Base-by-base conservation (phyloP, 306 rosid genomes). In the Clitoria ternatea region DNA sequence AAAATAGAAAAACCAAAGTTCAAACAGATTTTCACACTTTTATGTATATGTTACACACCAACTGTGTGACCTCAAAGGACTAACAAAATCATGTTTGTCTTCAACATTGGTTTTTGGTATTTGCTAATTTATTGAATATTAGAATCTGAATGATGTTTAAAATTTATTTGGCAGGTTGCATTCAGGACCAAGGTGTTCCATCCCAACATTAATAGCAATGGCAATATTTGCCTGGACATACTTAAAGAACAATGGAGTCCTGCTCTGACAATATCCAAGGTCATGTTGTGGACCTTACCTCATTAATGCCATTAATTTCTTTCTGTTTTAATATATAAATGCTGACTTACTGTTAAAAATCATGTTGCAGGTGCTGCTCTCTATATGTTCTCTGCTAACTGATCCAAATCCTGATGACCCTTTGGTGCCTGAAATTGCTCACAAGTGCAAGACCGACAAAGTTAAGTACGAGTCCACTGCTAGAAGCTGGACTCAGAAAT, bases 161-260 rank as follows among this genome's bases (percentile, higher is more conserved):
- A 75, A 76, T 11, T 1, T 55, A 17, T 65, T 76, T 32, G 76
- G 43, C 80, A 93, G 97, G 94, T 93, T 79, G 97, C 96, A 61
- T 93, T 93, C 76, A 93, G 82, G 75, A 93, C 97, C 52, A 90
- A 84, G 84, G 98, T 93, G 15, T 90, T 88, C 71, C 98, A 93
- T 85, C 98, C 98, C 23, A 93, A 90, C 59, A 88, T 93, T 65
- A 93, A 85, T 78, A 88, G 89, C 42, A 90, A 87, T 61, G 97
- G 98, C 50, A 93, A 88, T 72, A 93, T 93, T 17, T 93, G 96
- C 80, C 70, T 93, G 57, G 98, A 93, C 82, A 90, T 90, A 56
- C 96, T 93, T 63, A 93, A 93, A 80, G 98, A 93, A 61, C 98
- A 93, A 66, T 93, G 98, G 98, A 93, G 98, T 66, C 98, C 98